Percentiles rank a stretch among this genome's conserved stretches.
phyloP scores from a whole-genome alignment of 2,329 filamentous ascomycete species.

The Elsinoe batatas region DNA sequence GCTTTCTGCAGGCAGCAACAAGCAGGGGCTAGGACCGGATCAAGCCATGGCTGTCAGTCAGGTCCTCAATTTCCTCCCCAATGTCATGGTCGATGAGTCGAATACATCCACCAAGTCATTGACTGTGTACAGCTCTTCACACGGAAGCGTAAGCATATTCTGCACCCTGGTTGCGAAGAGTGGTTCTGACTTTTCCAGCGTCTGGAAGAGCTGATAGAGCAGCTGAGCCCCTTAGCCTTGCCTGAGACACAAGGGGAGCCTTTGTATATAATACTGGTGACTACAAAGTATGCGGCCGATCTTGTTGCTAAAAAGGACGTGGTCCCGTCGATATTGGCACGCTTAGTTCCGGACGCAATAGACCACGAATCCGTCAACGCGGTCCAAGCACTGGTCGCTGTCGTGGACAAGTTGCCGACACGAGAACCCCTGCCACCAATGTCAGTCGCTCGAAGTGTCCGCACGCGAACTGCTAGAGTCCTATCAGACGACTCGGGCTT shows the following conservation, averaged over 20 bases:
- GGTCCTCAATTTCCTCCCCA: conserved; percentile 7
- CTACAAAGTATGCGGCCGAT: conserved; percentile 13
- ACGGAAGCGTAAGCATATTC: background rate
- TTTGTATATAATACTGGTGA: conserved; percentile 13
- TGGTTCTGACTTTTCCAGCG: background rate
- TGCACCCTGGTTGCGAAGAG: background rate
- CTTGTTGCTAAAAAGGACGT: background rate
- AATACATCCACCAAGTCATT: background rate
- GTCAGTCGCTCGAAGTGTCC: background rate
- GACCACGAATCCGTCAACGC: background rate
- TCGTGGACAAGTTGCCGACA: conserved; percentile 16
- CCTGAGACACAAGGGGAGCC: conserved; percentile 5
- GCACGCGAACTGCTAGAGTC: background rate
- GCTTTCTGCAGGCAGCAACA: too few species aligned
- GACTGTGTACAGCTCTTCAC: background rate
- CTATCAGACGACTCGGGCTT: background rate
- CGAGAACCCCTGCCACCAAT: background rate
- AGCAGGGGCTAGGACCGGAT: background rate
- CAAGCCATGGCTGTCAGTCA: background rate
- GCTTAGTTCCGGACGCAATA: background rate
- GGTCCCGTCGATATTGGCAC: background rate
- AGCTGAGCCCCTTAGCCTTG: background rate
- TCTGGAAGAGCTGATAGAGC: background rate
- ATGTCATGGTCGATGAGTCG: conserved; percentile 2
- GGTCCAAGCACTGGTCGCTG: conserved; percentile 13